Evolutionary conservation across 2,329 filamentous ascomycete species (phyloP), one percentile per base, ranked within the genome.

Genomic region (Microsporum canis): DNA sequence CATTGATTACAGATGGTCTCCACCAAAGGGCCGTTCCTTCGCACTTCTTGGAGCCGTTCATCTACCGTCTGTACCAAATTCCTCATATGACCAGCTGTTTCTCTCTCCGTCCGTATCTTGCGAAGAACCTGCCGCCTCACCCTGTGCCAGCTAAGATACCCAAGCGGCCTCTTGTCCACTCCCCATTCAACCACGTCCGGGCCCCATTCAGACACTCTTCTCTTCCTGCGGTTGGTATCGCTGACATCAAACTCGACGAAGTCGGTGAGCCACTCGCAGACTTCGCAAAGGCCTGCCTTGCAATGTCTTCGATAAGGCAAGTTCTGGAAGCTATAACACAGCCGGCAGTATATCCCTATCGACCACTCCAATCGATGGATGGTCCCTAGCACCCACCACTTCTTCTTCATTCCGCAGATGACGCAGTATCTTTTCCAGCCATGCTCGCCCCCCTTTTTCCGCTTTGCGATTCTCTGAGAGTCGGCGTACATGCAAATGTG

Each of bases 401-500:
- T 55, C 8, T 55, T 59, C 23, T 57, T 51, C 10, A 67, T 56
- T 3, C 62, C 65, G 41, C 67, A 69, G 3, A 49, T 38, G 23
- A 41, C 63, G 59, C 43, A 29, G 43, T 12, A 47, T 23, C 43
- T 29, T 27, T 23, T 3, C 17, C 17, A 1, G 5, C 43, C 68
- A 66, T 49, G 67, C 67, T 43, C 68, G 62, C 31, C 63, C 61
- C 17, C 39, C 27, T 36, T 59, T 60, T 43, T 68, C 61, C 3
- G 33, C 56, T 58, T 68, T 65, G 2, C 67, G 66, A n/a, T 63
- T 65, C 34, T 58, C 49, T 68, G 67, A 1, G 61, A 58, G 33
- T 60, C 57, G 4, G 61, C 60, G 60, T 68, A 69, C 14, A 60
- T 47, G 10, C 47, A 34, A 14, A 43, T 38, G 14, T 60, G 62